phyloP scores from a whole-genome alignment of 148 eudicot genomes.

The Fagopyrum tataricum region DNA sequence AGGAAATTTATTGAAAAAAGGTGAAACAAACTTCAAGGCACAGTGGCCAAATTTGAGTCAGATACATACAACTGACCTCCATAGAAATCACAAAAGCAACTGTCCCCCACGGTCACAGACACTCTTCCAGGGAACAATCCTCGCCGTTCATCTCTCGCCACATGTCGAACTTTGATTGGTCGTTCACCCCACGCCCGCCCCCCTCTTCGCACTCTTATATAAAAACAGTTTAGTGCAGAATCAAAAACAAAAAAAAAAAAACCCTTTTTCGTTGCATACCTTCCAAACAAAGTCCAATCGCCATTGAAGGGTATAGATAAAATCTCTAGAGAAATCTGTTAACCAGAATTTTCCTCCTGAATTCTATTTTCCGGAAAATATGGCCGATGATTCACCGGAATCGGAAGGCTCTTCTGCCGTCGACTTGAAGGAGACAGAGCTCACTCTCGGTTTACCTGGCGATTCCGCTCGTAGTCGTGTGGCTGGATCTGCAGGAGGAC shows the following conservation, averaged over 20 bases:
- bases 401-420: constrained; percentile 23
- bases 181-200: not conserved
- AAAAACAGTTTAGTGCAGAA: not conserved
- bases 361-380: not conserved
- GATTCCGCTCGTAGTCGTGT: constrained; percentile 2
- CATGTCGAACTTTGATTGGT: constrained; percentile 14
- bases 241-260: not conserved
- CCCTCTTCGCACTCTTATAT: constrained; percentile 7
- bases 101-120: constrained; percentile 21
- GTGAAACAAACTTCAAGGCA: constrained; percentile 8
- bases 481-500: not conserved
- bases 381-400: constrained; percentile 15
- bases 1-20: not conserved
- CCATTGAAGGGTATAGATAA: not conserved
- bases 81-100: constrained; percentile 9
- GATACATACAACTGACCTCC: not conserved
- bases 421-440: constrained; percentile 40
- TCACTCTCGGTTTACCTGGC: constrained; percentile 43
- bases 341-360: not conserved
- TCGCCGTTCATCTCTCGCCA: constrained; percentile 20
- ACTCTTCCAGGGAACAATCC: constrained; percentile 30
- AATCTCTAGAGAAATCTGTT: not conserved
- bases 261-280: constrained; percentile 1
- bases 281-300: not conserved
- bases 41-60: constrained; percentile 5